These are phyloP conservation scores for Euclidium syriacum DNA, from an alignment of 345 rosid genomes.

Conservation along the genomic window DNA sequence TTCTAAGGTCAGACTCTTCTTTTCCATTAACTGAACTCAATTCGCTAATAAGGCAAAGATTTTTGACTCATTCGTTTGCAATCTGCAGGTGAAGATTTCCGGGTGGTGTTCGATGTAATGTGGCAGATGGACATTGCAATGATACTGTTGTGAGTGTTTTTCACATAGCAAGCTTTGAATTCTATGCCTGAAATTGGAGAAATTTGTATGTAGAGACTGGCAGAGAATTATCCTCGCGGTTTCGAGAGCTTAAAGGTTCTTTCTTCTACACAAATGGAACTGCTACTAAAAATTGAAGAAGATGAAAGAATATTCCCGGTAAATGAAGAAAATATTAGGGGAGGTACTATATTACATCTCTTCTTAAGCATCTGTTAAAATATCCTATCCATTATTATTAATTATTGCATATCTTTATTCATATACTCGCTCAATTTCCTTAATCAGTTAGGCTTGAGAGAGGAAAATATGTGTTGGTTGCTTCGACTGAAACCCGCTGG, in stretches of 20 bases:
- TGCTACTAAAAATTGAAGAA: conserved; percentile 62
- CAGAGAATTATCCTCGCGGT: conserved; percentile 89
- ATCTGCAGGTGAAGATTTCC: conserved; percentile 73
- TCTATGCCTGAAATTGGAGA: background rate
- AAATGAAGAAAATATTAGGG: conserved; percentile 53
- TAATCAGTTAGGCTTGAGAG: conserved; percentile 71
- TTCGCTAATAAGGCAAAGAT: background rate
- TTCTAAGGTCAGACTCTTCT: conserved; percentile 84
- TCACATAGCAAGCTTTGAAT: background rate
- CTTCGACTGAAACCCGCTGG: conserved; percentile 42
- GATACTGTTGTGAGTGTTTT: conserved; percentile 51
- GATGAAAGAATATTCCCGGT: conserved; percentile 90
- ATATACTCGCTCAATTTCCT: conserved; percentile 5
- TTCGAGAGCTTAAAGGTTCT: conserved; percentile 76
- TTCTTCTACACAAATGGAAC: conserved; percentile 79
- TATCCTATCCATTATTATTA: no score
- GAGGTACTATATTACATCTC: conserved; percentile 40
- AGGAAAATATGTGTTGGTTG: conserved; percentile 59
- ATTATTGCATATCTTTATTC: conserved; percentile 3
- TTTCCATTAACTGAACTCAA: background rate
- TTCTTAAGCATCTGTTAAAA: no score
- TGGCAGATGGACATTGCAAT: conserved; percentile 72
- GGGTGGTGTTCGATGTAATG: conserved; percentile 96
- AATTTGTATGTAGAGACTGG: conserved; percentile 67
- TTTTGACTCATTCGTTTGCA: background rate